Percentiles rank a stretch among this genome's conserved stretches.
phyloP scores from a whole-genome alignment of 2,329 filamentous ascomycete genomes.

The Xylariomycetidae sp. region DNA sequence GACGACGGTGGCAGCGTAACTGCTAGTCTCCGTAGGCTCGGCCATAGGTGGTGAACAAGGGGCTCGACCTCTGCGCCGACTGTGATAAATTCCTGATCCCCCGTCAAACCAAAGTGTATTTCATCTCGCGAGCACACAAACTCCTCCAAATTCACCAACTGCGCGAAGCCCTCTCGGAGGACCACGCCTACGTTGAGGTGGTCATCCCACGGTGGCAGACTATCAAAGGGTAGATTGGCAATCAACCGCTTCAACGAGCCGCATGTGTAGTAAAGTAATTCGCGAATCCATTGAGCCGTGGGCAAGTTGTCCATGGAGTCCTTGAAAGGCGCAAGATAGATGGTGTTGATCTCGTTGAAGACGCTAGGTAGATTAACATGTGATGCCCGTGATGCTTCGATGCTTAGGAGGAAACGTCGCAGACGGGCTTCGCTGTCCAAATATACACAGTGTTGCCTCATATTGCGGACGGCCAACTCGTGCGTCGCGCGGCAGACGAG shows the following conservation, averaged over 20 bases:
- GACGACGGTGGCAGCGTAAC: too few species aligned
- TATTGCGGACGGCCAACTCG: slow-evolving; percentile 33
- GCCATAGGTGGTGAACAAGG: too few species aligned
- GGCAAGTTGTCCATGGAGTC: slow-evolving; percentile 33
- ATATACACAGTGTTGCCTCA: slow-evolving; percentile 42
- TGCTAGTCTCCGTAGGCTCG: too few species aligned
- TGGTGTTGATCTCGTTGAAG: slow-evolving; percentile 28
- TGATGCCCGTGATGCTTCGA: slow-evolving; percentile 24
- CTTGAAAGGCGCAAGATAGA: slow-evolving; percentile 38
- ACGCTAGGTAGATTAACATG: slow-evolving; percentile 18
- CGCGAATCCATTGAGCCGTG: slow-evolving; percentile 34
- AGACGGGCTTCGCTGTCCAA: slow-evolving; percentile 36
- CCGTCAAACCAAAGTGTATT: too few species aligned
- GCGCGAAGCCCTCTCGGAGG: slow-evolving; percentile 40
- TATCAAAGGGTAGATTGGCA: slow-evolving; percentile 43
- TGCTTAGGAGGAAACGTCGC: slow-evolving; percentile 26
- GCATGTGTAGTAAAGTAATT: slow-evolving; percentile 37
- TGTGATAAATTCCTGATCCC: too few species aligned
- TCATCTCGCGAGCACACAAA: slow-evolving; percentile 44
- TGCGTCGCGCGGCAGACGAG: slow-evolving; percentile 39
- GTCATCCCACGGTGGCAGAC: slow-evolving; percentile 37
- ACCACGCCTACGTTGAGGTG: slow-evolving; percentile 33
- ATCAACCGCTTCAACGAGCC: slow-evolving; percentile 39
- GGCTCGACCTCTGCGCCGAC: too few species aligned
- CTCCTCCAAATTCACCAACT: slow-evolving; percentile 40